A percentile compares a stretch with the other conserved stretches of the same genome.
phyloP scores from a whole-genome alignment of 192 early-diverging fungal species.

The Coemansia sp. region DNA sequence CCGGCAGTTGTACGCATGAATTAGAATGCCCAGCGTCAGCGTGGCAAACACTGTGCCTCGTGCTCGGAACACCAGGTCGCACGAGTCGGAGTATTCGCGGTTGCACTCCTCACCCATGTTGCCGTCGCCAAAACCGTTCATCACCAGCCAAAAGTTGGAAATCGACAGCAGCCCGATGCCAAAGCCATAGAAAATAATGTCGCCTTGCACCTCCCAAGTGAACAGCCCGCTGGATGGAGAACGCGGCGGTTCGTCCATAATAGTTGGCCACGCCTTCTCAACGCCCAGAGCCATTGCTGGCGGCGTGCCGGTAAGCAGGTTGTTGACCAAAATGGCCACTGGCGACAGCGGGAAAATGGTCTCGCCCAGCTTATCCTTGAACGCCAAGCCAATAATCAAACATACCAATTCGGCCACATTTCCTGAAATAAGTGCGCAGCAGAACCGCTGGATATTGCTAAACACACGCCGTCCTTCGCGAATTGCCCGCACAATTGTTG shows the following conservation, averaged over 20 bases:
- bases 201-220: conserved; percentile 61
- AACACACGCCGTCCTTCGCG: conserved; percentile 80
- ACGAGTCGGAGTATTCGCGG: conserved; percentile 50
- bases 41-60: conserved; percentile 72
- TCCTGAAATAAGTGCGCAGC: conserved; percentile 68
- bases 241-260: conserved; percentile 74
- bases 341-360: conserved; percentile 78
- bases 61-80: conserved; percentile 67
- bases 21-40: conserved; percentile 67
- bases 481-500: conserved; percentile 75
- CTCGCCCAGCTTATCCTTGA: conserved; percentile 59
- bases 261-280: conserved; percentile 62
- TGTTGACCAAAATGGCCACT: conserved; percentile 77
- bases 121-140: conserved; percentile 63
- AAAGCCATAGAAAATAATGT: conserved; percentile 70
- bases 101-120: conserved; percentile 65
- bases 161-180: conserved; percentile 66
- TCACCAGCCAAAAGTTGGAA: conserved; percentile 62
- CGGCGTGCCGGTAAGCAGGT: conserved; percentile 78
- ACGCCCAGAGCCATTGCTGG: conserved; percentile 76
- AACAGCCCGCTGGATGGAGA: conserved; percentile 65
- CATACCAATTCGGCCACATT: conserved; percentile 78
- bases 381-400: conserved; percentile 71
- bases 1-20: conserved; percentile 78
- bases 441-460: conserved; percentile 72